Evolutionary conservation across 805 yeast genomes (phyloP).

Genomic region (Schwanniomyces sp.): DNA sequence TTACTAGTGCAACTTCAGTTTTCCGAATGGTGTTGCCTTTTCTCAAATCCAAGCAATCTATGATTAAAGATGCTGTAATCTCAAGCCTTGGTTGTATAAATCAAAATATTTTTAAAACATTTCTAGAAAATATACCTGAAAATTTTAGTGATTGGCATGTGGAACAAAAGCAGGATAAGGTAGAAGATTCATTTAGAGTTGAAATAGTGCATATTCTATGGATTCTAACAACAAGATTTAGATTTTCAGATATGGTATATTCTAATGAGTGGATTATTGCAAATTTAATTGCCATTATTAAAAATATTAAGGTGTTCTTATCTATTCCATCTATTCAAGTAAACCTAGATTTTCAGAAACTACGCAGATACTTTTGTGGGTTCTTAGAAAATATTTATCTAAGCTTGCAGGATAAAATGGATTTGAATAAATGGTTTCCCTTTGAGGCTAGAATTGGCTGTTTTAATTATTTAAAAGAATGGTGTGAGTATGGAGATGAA

Average conservation of each 20-base stretch:
- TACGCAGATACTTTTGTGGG: conserved; percentile 82
- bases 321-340: conserved; percentile 58
- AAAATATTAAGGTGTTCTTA: conserved; percentile 60
- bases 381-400: conserved; percentile 72
- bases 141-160: conserved; percentile 51
- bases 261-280: conserved; percentile 69
- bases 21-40: conserved; percentile 87
- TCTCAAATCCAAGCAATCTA: conserved; percentile 63
- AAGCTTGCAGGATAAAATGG: conserved; percentile 47
- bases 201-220: conserved; percentile 77
- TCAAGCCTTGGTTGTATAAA: conserved; percentile 87
- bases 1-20: conserved; percentile 87
- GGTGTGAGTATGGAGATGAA: conserved; percentile 90
- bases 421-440: conserved; percentile 61
- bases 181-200: conserved; percentile 54
- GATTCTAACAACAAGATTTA: conserved; percentile 64
- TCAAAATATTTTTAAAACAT: conserved; percentile 80
- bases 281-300: conserved; percentile 61
- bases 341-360: conserved; percentile 68
- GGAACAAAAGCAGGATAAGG: conserved; percentile 28
- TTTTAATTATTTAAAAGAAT: conserved; percentile 79
- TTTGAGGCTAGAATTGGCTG: conserved; percentile 83
- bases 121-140: conserved; percentile 72
- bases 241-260: conserved; percentile 46
- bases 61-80: conserved; percentile 84